A percentile compares a stretch with the other conserved stretches of the same genome.
phyloP scores from a whole-genome alignment of 352 stramenopile genomes.

The Aphanomyces astaci region DNA sequence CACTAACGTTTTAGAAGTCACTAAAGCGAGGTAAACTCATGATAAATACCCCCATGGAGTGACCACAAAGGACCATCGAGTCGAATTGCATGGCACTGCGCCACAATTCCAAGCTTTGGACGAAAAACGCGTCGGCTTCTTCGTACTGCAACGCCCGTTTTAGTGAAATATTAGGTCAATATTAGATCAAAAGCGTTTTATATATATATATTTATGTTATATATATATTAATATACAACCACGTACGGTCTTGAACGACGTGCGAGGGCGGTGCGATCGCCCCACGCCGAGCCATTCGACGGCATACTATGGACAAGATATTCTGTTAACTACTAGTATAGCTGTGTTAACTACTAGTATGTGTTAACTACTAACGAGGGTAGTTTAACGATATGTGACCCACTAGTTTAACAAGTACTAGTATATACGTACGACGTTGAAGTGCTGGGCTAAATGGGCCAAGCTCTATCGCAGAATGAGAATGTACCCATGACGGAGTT shows the following conservation, averaged over 20 bases:
- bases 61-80: conserved; percentile 62
- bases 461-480: too few relatives aligned
- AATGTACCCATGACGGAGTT: too few relatives aligned
- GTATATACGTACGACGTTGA: conserved; percentile 54
- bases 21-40: not conserved
- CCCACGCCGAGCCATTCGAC: conserved; percentile 79
- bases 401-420: not conserved
- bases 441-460: conserved; percentile 62
- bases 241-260: conserved; percentile 53
- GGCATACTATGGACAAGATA: conserved; percentile 41
- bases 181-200: too few relatives aligned
- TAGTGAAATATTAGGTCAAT: not conserved
- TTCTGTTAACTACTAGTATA: too few relatives aligned
- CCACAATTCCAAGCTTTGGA: conserved; percentile 73
- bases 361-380: too few relatives aligned
- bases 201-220: conserved; percentile 7
- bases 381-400: too few relatives aligned
- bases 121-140: conserved; percentile 72
- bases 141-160: conserved; percentile 36
- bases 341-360: too few relatives aligned
- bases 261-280: conserved; percentile 53
- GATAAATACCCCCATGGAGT: conserved; percentile 71
- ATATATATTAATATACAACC: too few relatives aligned
- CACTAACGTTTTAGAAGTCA: too few relatives aligned
- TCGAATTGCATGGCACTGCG: conserved; percentile 53